Evolutionary conservation across 495 filamentous ascomycete species (phyloP).

Genomic region (Aspergillus ellipticus): DNA sequence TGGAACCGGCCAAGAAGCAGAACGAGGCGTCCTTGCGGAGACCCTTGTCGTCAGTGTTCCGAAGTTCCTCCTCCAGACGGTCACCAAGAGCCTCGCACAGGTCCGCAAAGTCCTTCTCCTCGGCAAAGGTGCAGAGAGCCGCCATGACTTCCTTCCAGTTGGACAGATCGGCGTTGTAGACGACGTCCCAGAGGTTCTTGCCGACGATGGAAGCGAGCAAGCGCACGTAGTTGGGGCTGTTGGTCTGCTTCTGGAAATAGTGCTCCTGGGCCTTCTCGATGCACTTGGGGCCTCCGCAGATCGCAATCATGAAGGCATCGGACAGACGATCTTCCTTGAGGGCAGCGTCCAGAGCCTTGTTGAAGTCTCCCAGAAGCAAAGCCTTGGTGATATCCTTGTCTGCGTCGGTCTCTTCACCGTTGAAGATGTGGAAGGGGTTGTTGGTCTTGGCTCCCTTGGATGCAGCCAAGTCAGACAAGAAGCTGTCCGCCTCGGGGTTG

Average conservation of each 20-base stretch:
- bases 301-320: slow-evolving; percentile 97
- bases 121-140: slow-evolving; percentile 89
- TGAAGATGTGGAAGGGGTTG: slow-evolving; percentile 83
- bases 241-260: slow-evolving; percentile 79
- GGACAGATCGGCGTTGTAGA: slow-evolving; percentile 86
- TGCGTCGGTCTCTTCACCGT: slow-evolving; percentile 70
- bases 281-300: slow-evolving; percentile 89
- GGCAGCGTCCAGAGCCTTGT: slow-evolving; percentile 82
- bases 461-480: slow-evolving; percentile 70
- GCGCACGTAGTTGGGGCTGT: slow-evolving; percentile 86
- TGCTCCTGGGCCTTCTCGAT: slow-evolving; percentile 90
- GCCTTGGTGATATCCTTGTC: slow-evolving; percentile 86
- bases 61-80: slow-evolving; percentile 70
- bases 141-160: slow-evolving; percentile 98
- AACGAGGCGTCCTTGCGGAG: slow-evolving; percentile 85
- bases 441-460: slow-evolving; percentile 78
- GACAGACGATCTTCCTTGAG: slow-evolving; percentile 84
- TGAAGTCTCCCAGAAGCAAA: slow-evolving; percentile 84
- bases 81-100: slow-evolving; percentile 96
- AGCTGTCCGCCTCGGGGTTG: slow-evolving; percentile 71
- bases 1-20: slow-evolving; percentile 92
- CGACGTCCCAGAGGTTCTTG: slow-evolving; percentile 97
- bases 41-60: slow-evolving; percentile 44
- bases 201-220: slow-evolving; percentile 87
- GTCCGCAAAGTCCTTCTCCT: slow-evolving; percentile 85